A percentile compares a stretch with the other conserved stretches of the same genome.
Evolutionary conservation across 805 yeast genomes (phyloP).

Genomic region (Wickerhamomyces canadensis): DNA sequence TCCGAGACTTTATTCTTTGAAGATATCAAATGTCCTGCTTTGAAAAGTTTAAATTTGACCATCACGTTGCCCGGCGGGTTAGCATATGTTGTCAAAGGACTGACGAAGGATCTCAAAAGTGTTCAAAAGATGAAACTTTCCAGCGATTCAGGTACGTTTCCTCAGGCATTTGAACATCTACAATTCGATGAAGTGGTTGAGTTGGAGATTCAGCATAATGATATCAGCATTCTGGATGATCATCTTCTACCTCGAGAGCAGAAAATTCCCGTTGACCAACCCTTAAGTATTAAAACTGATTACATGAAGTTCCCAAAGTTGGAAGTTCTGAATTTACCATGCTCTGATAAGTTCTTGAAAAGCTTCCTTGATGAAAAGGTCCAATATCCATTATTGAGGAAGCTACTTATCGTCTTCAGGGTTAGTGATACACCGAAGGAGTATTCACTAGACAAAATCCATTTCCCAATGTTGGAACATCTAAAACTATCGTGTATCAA

Average conservation of each 20-base stretch:
- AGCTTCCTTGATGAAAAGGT: conserved; percentile 2
- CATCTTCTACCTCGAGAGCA: no score
- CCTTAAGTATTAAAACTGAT: no score
- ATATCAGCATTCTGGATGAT: not conserved
- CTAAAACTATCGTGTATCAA: conserved; percentile 13
- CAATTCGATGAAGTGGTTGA: conserved; percentile 3
- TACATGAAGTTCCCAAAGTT: conserved; percentile 13
- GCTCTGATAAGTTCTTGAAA: conserved; percentile 3
- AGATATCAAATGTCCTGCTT: conserved; percentile 4
- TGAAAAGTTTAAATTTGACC: conserved; percentile 1
- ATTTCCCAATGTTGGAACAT: conserved; percentile 11
- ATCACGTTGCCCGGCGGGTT: conserved; percentile 5
- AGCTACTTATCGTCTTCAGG: conserved; percentile 1
- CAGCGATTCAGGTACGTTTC: conserved; percentile 1
- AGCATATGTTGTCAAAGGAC: conserved; percentile 2
- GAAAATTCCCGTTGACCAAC: no score
- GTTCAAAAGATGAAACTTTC: conserved; percentile 2
- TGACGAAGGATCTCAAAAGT: not conserved
- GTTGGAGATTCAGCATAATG: conserved; percentile 5
- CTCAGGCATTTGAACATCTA: conserved; percentile 1
- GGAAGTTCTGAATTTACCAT: conserved; percentile 4
- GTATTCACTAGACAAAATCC: conserved; percentile 3
- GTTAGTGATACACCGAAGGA: conserved; percentile 6
- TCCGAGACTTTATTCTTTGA: conserved; percentile 10
- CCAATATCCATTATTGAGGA: conserved; percentile 6